phyloP scores from a whole-genome alignment of 108 stramenopile species.

The Fistulifera pelliculosa region DNA sequence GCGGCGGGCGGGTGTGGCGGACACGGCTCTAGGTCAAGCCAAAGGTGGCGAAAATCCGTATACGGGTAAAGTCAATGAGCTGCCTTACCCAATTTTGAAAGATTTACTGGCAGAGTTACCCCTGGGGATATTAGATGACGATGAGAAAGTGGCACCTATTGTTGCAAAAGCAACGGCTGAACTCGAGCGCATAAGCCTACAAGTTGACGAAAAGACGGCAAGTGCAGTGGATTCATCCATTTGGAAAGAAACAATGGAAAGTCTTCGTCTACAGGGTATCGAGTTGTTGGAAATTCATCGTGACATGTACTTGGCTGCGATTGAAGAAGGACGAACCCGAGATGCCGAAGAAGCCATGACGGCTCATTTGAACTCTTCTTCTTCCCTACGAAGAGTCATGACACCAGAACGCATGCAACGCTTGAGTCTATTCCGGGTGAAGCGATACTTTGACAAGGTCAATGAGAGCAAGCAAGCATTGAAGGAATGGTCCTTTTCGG shows the following conservation, averaged over 20 bases:
- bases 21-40: constrained; percentile 39
- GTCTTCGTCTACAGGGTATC: constrained; percentile 46
- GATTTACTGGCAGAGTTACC: constrained; percentile 49
- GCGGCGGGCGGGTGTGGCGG: constrained; percentile 33
- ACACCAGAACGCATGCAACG: constrained; percentile 67
- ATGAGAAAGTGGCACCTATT: constrained; percentile 5
- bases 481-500: constrained; percentile 39
- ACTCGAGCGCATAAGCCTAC: constrained; percentile 25
- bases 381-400: constrained; percentile 21
- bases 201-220: constrained; percentile 38
- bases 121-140: constrained; percentile 46
- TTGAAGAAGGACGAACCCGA: constrained; percentile 63
- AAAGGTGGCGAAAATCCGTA: constrained; percentile 50
- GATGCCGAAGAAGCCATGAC: constrained; percentile 66
- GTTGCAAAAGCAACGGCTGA: constrained; percentile 30
- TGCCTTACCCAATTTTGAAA: constrained; percentile 31
- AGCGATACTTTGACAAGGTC: constrained; percentile 54
- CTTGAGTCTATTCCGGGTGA: constrained; percentile 63
- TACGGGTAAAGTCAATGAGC: constrained; percentile 50
- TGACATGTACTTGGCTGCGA: constrained; percentile 78
- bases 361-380: constrained; percentile 39
- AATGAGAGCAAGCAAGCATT: constrained; percentile 42
- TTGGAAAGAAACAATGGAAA: constrained; percentile 52
- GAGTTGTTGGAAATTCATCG: constrained; percentile 63
- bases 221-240: constrained; percentile 15